A percentile compares a stretch with the other conserved stretches of the same genome.
phyloP scores from a whole-genome alignment of 176 grass and related monocot species.

The Chrysopogon serrulatus region DNA sequence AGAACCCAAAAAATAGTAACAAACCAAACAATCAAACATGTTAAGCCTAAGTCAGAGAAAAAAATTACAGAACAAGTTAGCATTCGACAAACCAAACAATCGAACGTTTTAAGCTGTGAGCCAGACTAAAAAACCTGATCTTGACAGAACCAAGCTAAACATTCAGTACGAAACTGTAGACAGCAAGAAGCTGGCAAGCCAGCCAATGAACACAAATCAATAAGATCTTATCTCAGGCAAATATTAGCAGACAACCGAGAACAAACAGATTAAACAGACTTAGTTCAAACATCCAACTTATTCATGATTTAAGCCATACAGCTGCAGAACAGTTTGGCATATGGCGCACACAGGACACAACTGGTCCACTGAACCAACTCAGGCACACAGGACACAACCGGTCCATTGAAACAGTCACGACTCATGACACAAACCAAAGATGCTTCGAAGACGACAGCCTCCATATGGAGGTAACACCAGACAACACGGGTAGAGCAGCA shows the following conservation, averaged over 20 bases:
- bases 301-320: neutral
- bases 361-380: neutral
- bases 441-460: neutral
- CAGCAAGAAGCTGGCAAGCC: neutral
- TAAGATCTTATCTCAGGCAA: neutral
- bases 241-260: neutral
- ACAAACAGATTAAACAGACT: neutral
- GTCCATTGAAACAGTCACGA: neutral
- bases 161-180: neutral
- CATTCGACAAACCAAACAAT: neutral
- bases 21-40: no score
- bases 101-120: no score
- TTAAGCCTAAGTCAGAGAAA: no score
- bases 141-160: neutral
- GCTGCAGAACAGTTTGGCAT: neutral
- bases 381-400: neutral
- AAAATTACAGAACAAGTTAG: neutral
- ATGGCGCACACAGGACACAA: neutral
- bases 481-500: slow-evolving; percentile 13
- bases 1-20: no score
- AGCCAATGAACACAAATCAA: no score
- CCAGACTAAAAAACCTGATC: no score
- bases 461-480: neutral
- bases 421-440: neutral
- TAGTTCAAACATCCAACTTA: neutral